Evolutionary conservation across 139 green algal species (phyloP).

Genomic region (Chlamydomonas urium): DNA sequence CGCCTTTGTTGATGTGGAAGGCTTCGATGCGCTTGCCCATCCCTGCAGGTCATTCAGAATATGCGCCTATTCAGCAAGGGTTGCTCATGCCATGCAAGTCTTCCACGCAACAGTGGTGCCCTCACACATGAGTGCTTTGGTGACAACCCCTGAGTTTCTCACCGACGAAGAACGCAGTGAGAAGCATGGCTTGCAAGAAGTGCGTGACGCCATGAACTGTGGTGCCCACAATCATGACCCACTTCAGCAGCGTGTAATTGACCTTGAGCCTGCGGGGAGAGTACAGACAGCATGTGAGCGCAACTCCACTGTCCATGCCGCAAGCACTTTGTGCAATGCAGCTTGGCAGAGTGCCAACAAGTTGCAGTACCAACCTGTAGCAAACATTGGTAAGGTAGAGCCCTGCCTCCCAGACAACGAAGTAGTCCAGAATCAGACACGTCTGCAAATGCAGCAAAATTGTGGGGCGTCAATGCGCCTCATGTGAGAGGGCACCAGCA

Average conservation of each 20-base stretch:
- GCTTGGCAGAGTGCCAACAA: no score
- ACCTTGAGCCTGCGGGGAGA: constrained; percentile 5
- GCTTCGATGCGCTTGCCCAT: background rate
- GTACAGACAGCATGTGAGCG: no score
- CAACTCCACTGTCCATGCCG: no score
- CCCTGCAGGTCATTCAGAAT: background rate
- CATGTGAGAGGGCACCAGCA: no score
- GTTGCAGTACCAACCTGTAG: no score
- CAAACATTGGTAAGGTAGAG: constrained; percentile 12
- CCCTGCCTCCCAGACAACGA: constrained; percentile 4
- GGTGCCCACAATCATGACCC: constrained; percentile 8
- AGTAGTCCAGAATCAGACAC: constrained; percentile 13
- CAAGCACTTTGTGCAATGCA: no score
- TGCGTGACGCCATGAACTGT: constrained; percentile 10
- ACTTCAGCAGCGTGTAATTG: constrained; percentile 16
- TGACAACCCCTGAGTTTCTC: background rate
- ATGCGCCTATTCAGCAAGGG: background rate
- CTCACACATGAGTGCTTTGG: background rate
- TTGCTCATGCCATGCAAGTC: background rate
- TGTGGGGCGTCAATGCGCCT: no score
- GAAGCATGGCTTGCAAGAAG: constrained; percentile 4
- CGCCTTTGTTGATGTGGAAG: background rate
- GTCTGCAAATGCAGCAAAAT: constrained; percentile 1
- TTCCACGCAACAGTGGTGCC: background rate
- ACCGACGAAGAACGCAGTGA: constrained; percentile 17